phyloP scores from a whole-genome alignment of 2,329 filamentous ascomycete species.

The Plectosphaerella plurivora region DNA sequence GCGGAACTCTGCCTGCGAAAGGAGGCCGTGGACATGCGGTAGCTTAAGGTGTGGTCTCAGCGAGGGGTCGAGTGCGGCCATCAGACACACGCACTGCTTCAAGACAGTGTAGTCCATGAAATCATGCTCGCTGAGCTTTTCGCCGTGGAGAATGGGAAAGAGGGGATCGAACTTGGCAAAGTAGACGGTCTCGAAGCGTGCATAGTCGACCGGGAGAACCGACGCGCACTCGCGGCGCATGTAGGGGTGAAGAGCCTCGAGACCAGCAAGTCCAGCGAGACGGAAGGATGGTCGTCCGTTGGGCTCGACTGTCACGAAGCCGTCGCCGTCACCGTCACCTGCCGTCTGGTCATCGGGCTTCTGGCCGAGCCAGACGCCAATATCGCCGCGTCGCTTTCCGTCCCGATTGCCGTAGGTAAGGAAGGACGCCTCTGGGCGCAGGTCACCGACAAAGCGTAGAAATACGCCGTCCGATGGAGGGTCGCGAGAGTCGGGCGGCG shows the following conservation, averaged over 20 bases:
- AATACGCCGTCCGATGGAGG: not conserved
- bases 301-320: slow-evolving; percentile 2
- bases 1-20: slow-evolving; percentile 11
- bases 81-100: slow-evolving; percentile 15
- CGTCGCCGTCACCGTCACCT: slow-evolving; percentile 2
- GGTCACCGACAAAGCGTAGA: slow-evolving; percentile 19
- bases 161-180: slow-evolving; percentile 16
- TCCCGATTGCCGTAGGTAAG: slow-evolving; percentile 10
- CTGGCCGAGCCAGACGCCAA: slow-evolving; percentile 14
- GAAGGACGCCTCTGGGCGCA: slow-evolving; percentile 17
- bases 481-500: not conserved
- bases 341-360: slow-evolving; percentile 2
- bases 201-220: slow-evolving; percentile 9
- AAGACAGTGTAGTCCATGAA: slow-evolving; percentile 12
- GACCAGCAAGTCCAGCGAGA: not conserved
- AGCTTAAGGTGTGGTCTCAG: slow-evolving; percentile 12
- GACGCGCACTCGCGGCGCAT: slow-evolving; percentile 11
- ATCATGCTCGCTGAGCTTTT: slow-evolving; percentile 12
- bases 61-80: slow-evolving; percentile 13
- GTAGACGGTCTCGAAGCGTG: slow-evolving; percentile 2
- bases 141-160: slow-evolving; percentile 12
- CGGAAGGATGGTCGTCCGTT: slow-evolving; percentile 7
- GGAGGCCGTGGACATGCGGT: not conserved
- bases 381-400: slow-evolving; percentile 8
- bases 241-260: slow-evolving; percentile 9